Conservation (phyloP, 225 moss, liverwort and hornwort genomes). For the Sphagnum contortum region DNA sequence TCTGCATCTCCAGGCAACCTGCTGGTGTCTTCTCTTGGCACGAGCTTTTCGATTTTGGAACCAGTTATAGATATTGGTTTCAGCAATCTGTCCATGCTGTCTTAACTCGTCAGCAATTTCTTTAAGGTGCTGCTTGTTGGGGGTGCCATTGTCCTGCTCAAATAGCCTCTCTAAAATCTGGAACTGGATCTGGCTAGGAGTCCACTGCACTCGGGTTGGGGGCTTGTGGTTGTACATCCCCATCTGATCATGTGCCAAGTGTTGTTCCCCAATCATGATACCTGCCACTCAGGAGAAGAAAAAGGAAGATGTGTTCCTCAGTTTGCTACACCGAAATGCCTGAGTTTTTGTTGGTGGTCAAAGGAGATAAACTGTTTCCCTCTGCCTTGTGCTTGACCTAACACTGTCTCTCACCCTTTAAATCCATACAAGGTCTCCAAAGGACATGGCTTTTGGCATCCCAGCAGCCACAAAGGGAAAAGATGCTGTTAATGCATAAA, state of each 20-base stretch:
- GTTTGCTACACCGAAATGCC: background rate
- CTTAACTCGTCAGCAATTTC: slow-evolving; percentile 87
- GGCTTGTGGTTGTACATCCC: slow-evolving; percentile 79
- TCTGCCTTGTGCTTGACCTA: no score
- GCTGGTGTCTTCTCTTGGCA: slow-evolving; percentile 84
- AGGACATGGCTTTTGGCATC: background rate
- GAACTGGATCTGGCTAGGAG: slow-evolving; percentile 88
- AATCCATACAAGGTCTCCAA: background rate
- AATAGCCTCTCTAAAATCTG: slow-evolving; percentile 94
- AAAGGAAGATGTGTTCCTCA: background rate
- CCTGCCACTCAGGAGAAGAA: slow-evolving; percentile 14
- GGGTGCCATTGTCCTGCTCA: slow-evolving; percentile 84
- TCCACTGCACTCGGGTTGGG: slow-evolving; percentile 88
- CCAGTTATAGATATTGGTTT: slow-evolving; percentile 99
- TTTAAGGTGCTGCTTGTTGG: slow-evolving; percentile 86
- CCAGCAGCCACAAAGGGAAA: background rate
- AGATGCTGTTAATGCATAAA: background rate
- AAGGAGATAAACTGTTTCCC: no score
- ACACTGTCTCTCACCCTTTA: background rate
- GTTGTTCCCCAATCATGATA: slow-evolving; percentile 61
- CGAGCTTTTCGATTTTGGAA: slow-evolving; percentile 98
- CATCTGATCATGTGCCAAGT: slow-evolving; percentile 60
- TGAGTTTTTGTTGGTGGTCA: background rate
- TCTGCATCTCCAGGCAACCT: no score
- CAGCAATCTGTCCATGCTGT: slow-evolving; percentile 83